phyloP scores from a whole-genome alignment of 805 yeast genomes.

The Saccharomycopsis guyanensis region DNA sequence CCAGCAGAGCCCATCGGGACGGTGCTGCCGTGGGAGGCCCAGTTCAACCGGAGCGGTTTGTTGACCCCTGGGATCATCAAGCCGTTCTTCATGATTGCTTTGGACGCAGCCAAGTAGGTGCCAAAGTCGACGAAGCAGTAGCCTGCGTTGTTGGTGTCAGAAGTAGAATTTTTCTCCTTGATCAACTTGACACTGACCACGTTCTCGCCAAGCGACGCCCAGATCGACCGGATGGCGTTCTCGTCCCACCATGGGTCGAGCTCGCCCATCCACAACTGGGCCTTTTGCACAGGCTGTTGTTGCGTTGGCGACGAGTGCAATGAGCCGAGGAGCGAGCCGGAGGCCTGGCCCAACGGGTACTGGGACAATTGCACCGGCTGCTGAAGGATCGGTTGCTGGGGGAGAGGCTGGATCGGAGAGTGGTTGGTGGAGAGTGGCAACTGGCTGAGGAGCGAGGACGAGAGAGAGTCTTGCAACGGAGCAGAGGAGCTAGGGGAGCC shows the following conservation, averaged over 20 bases:
- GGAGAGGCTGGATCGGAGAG: slow-evolving; percentile 3
- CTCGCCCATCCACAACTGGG: slow-evolving; percentile 81
- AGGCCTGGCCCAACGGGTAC: slow-evolving; percentile 2
- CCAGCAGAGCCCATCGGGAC: slow-evolving; percentile 10
- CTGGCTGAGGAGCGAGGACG: slow-evolving; percentile 6
- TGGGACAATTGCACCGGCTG: slow-evolving; percentile 5
- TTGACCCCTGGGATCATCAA: slow-evolving; percentile 55
- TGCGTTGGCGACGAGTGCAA: slow-evolving; percentile 2
- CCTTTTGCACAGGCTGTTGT: slow-evolving; percentile 3
- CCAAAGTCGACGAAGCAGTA: slow-evolving; percentile 81
- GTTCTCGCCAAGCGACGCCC: slow-evolving; percentile 63
- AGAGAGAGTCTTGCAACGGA: background rate
- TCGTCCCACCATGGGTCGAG: slow-evolving; percentile 83
- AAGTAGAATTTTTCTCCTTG: slow-evolving; percentile 46
- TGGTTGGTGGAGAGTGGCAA: slow-evolving; percentile 4
- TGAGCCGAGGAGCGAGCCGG: background rate
- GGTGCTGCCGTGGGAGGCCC: slow-evolving; percentile 59
- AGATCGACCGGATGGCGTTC: slow-evolving; percentile 50
- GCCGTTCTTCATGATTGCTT: slow-evolving; percentile 65
- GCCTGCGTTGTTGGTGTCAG: slow-evolving; percentile 43
- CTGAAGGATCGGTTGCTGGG: slow-evolving; percentile 2
- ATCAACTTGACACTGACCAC: slow-evolving; percentile 59
- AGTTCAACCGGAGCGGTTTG: slow-evolving; percentile 59
- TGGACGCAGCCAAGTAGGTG: slow-evolving; percentile 48
- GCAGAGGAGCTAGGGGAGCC: too few species aligned